Evolutionary conservation across 1,284 basidiomycete genomes (phyloP).

Genomic region (Cryptococcus sp.): DNA sequence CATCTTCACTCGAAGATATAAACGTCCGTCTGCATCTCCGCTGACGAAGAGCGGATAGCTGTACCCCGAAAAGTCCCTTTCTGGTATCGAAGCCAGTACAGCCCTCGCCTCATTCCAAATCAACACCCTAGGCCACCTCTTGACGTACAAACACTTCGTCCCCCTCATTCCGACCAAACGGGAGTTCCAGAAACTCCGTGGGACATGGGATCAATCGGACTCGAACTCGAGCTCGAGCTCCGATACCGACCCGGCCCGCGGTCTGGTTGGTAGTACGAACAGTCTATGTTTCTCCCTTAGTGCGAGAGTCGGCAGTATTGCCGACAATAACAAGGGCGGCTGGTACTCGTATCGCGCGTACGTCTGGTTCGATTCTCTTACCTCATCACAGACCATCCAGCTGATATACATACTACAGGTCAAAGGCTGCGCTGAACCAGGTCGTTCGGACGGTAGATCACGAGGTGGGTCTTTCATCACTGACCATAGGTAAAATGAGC

Average conservation of each 20-base stretch:
- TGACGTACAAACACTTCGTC: constrained; percentile 58
- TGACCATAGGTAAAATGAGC: background rate
- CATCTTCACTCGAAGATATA: background rate
- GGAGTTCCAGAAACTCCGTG: constrained; percentile 32
- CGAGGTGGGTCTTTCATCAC: constrained; percentile 55
- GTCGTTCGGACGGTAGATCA: constrained; percentile 68
- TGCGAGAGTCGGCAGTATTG: constrained; percentile 57
- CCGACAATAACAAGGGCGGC: constrained; percentile 56
- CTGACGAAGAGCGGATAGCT: constrained; percentile 38
- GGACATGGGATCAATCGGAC: constrained; percentile 13
- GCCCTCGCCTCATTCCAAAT: constrained; percentile 46
- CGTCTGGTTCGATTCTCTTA: constrained; percentile 15
- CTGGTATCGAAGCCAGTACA: constrained; percentile 47
- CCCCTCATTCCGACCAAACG: constrained; percentile 55
- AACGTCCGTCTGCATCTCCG: background rate
- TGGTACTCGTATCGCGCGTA: constrained; percentile 72
- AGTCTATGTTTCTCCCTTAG: constrained; percentile 55
- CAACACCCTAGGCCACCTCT: constrained; percentile 58
- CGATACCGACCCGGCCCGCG: constrained; percentile 50
- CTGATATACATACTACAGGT: constrained; percentile 41
- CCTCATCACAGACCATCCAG: background rate
- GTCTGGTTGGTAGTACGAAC: constrained; percentile 41
- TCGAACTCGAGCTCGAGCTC: background rate
- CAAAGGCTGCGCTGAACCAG: constrained; percentile 75
- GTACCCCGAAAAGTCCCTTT: constrained; percentile 57